These are phyloP conservation scores for Colletotrichum scovillei DNA, from an alignment of 2,329 filamentous ascomycete species.

Conservation along the genomic window DNA sequence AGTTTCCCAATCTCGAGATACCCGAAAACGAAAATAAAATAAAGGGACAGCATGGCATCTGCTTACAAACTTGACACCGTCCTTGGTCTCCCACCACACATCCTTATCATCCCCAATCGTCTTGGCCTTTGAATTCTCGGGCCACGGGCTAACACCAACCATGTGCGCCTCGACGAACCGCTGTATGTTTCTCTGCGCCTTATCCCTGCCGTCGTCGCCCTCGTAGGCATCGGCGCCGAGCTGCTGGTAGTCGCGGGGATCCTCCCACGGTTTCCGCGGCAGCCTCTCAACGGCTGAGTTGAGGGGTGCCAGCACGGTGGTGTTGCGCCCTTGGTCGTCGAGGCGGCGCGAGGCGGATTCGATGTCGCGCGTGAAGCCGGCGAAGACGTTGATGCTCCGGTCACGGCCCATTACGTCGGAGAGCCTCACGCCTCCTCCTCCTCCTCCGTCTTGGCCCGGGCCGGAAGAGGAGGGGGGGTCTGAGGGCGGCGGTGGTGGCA, in stretches of 20 bases:
- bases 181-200: constrained; percentile 80
- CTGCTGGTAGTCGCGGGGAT: constrained; percentile 76
- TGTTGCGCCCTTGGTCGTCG: constrained; percentile 73
- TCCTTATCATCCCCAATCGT: constrained; percentile 73
- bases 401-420: constrained; percentile 87
- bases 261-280: constrained; percentile 88
- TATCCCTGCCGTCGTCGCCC: constrained; percentile 77
- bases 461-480: constrained; percentile 37
- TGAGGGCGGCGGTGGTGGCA: constrained; percentile 37
- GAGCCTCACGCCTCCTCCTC: constrained; percentile 67
- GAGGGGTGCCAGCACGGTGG: constrained; percentile 87
- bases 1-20: background rate
- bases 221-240: constrained; percentile 80
- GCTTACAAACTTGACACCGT: constrained; percentile 75
- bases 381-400: constrained; percentile 85
- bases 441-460: constrained; percentile 48
- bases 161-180: constrained; percentile 90
- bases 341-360: constrained; percentile 76
- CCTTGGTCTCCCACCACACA: constrained; percentile 84
- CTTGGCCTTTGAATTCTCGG: constrained; percentile 71
- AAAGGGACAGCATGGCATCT: too few relatives aligned
- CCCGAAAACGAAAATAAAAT: too few relatives aligned
- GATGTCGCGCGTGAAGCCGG: constrained; percentile 82
- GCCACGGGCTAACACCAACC: constrained; percentile 81
- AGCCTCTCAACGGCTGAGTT: constrained; percentile 84